Base-by-base conservation (phyloP, 1,284 basidiomycete genomes). In the Tetrapyrgos nigripes region DNA sequence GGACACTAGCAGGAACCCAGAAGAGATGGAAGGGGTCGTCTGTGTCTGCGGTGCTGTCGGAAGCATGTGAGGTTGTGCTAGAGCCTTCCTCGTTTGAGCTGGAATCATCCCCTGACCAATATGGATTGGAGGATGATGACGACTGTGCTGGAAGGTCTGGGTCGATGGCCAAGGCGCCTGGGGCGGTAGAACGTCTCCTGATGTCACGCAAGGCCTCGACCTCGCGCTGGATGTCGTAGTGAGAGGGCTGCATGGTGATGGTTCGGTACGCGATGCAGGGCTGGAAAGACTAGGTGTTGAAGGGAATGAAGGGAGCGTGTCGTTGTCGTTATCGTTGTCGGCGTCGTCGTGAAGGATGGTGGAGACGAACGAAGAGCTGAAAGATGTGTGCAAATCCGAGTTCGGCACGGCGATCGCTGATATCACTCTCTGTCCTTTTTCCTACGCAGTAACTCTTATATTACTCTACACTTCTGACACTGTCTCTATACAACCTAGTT, bases 1-100 rank as follows among this genome's bases (percentile, higher is more conserved):
- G 97, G 23, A 98, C 81, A 57, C 92, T 88, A 14, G 97, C 97
- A 40, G 97, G 97, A 17, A 99, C 94, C 97, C 97, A 99, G 80
- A 98, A 98, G 60, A 98, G 86, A 74, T 94, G 89, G 68, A 88
- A 86, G 9, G 90, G 89, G 76, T 94, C 91, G 67, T 91, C 88
- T 17, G 37, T 68, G 59, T 70, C 70, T 44, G 71, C 55, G 28
- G 55, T 60, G 43, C 60, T 50, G 44, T 63, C 64, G 10, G 56
- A 52, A 19, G 66, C 52, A 43, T 73, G 70, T 43, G 67, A 66
- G 29, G 68, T 65, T 62, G 66, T 71, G 66, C 61, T 74, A 64
- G 66, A 64, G 46, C 64, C 67, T 53, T 31, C 63, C 61, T 82
- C 78, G 61, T 81, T 75, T 28, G 79, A 82, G 64, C 76, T 81